phyloP scores from a whole-genome alignment of 345 rosid species.

The Syzygium aromaticum region DNA sequence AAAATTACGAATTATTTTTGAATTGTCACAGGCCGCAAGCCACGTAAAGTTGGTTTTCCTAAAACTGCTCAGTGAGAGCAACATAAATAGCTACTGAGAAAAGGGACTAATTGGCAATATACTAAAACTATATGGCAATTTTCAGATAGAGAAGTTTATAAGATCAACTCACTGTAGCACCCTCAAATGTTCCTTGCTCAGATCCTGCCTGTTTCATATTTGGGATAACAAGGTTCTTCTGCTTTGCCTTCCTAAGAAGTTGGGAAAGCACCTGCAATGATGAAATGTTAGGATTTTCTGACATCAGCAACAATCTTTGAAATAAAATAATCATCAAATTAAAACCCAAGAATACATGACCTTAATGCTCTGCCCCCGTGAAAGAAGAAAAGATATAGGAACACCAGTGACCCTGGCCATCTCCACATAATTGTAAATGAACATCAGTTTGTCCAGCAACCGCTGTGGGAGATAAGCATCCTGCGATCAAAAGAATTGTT shows the following conservation, averaged over 20 bases:
- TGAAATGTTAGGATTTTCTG: neutral
- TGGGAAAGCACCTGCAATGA: constrained; percentile 83
- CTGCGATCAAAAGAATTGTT: constrained; percentile 21
- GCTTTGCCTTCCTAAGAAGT: constrained; percentile 92
- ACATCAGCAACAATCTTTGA: neutral
- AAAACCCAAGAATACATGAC: neutral
- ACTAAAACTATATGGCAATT: neutral
- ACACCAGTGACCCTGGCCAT: constrained; percentile 99
- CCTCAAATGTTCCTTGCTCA: constrained; percentile 94
- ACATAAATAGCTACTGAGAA: neutral
- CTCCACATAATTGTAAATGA: constrained; percentile 87
- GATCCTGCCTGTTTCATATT: constrained; percentile 83
- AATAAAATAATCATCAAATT: neutral
- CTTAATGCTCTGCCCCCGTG: constrained; percentile 99
- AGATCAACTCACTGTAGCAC: constrained; percentile 85
- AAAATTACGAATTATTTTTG: neutral
- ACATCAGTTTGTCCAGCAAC: constrained; percentile 93
- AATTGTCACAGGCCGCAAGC: neutral
- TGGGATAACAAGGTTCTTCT: constrained; percentile 78
- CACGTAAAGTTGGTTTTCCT: neutral
- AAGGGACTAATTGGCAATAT: neutral
- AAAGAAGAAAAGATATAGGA: constrained; percentile 90
- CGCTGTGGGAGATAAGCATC: constrained; percentile 99
- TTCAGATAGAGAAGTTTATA: neutral
- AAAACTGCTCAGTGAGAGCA: neutral